Evolutionary conservation across 345 rosid species (phyloP), one percentile per base, ranked within the genome.

Genomic region (Citrus inodora): DNA sequence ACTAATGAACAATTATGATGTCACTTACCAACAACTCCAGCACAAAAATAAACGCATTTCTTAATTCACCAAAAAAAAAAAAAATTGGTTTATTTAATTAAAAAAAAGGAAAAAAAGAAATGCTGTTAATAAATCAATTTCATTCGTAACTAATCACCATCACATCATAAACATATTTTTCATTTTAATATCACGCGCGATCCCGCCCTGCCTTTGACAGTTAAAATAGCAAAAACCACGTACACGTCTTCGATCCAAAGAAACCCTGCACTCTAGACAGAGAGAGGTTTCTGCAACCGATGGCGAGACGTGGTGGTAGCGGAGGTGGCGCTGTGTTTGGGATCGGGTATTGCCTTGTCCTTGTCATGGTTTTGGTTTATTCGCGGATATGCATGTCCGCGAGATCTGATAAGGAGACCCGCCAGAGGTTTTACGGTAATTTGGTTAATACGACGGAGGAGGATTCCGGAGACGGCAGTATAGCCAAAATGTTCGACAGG

Each of bases 401-500:
- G 63, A 94, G 98, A 97, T 94, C 98, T 77, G 98, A 97, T 75
- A 71, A 90, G 85, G 98, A 97, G 78, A 88, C 76, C n/a, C 82
- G 98, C 53, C 92, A 92, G 78, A 83, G 98, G 81, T 97, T 97
- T 86, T 97, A 97, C 83, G 99, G 99, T 16, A 92, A 84, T 76
- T 75, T 97, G 35, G 78, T 92, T 40, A 97, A 97, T 87, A 86
- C 92, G 1, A 85, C 98, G 60, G 89, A 87, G 7, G 86, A 95
- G 4, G 92, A 77, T 24, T 79, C 85, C 22, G 91, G 88, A 3
- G 98, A 90, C 53, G 94, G 92, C 14, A 97, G 93, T 75, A 91
- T 97, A 53, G 98, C 98, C 25, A 81, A 93, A 86, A 97, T 97
- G 90, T 94, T 97, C 88, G 97, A 94, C 86, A 88, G 90, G 35